phyloP scores from a whole-genome alignment of 2,329 filamentous ascomycete species.

The Aspergillus sp. region DNA sequence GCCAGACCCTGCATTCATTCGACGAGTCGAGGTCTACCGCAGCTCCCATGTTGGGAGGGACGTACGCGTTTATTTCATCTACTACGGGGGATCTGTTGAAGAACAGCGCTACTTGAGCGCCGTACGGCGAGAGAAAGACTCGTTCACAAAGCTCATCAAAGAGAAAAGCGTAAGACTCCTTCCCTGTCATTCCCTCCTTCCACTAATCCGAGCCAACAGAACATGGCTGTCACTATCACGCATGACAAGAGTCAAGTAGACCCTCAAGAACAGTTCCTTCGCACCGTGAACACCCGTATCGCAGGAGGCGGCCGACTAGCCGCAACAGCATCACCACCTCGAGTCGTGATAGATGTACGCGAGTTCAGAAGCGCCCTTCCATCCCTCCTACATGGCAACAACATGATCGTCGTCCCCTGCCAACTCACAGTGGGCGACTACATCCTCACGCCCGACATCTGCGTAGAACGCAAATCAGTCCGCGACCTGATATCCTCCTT shows the following conservation, averaged over 20 bases:
- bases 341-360: slow-evolving; percentile 91
- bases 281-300: slow-evolving; percentile 94
- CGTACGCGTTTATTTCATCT: slow-evolving; percentile 93
- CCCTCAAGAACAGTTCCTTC: slow-evolving; percentile 86
- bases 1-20: slow-evolving; percentile 90
- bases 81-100: slow-evolving; percentile 91
- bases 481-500: slow-evolving; percentile 90
- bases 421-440: slow-evolving; percentile 98
- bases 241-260: slow-evolving; percentile 72
- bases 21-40: slow-evolving; percentile 90
- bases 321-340: slow-evolving; percentile 82
- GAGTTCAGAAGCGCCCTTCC: slow-evolving; percentile 94
- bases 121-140: slow-evolving; percentile 92
- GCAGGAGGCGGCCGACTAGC: slow-evolving; percentile 83
- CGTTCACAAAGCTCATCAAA: slow-evolving; percentile 91
- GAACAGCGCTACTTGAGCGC: slow-evolving; percentile 89
- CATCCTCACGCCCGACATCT: slow-evolving; percentile 85
- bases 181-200: background rate
- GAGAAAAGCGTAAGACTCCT: slow-evolving; percentile 68
- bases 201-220: slow-evolving; percentile 38
- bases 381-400: slow-evolving; percentile 84
- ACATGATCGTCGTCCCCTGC: slow-evolving; percentile 86
- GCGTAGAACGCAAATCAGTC: slow-evolving; percentile 91
- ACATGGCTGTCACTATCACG: slow-evolving; percentile 86
- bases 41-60: slow-evolving; percentile 89